Conservation (phyloP, 2,329 filamentous ascomycete species). For the Pseudofabraea citricarpa region DNA sequence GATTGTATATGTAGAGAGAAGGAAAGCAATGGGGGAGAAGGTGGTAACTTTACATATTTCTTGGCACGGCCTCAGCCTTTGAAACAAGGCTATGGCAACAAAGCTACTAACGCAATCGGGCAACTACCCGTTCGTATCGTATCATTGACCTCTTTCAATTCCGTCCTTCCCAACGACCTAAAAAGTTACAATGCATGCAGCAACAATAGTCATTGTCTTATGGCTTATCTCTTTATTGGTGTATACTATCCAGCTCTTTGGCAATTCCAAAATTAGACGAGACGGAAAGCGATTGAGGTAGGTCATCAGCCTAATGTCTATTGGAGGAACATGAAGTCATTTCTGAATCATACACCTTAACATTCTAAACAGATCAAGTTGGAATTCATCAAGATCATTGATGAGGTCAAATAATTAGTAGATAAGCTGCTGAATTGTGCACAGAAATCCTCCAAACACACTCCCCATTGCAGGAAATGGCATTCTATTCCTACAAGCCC, state of each 20-base stretch:
- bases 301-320: conserved; percentile 3
- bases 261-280: conserved; percentile 19
- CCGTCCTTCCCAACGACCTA: neutral
- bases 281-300: conserved; percentile 25
- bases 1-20: too few relatives aligned
- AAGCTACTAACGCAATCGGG: too few relatives aligned
- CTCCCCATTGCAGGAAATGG: conserved; percentile 55
- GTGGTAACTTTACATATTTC: neutral
- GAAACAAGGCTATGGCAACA: neutral
- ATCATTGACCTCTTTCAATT: neutral
- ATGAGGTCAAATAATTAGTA: too few relatives aligned
- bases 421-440: conserved; percentile 6
- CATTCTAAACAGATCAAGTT: too few relatives aligned
- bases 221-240: conserved; percentile 6
- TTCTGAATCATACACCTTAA: too few relatives aligned
- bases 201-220: conserved; percentile 10
- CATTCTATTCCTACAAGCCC: conserved; percentile 53
- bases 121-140: too few relatives aligned
- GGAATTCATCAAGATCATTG: neutral
- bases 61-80: conserved; percentile 1
- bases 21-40: neutral
- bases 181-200: conserved; percentile 16
- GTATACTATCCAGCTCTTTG: conserved; percentile 10
- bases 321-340: too few relatives aligned
- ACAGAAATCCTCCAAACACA: conserved; percentile 26